A percentile compares a stretch with the other conserved stretches of the same genome.
Evolutionary conservation across 352 stramenopile species (phyloP).

Genomic region (Pythium rishiriense): DNA sequence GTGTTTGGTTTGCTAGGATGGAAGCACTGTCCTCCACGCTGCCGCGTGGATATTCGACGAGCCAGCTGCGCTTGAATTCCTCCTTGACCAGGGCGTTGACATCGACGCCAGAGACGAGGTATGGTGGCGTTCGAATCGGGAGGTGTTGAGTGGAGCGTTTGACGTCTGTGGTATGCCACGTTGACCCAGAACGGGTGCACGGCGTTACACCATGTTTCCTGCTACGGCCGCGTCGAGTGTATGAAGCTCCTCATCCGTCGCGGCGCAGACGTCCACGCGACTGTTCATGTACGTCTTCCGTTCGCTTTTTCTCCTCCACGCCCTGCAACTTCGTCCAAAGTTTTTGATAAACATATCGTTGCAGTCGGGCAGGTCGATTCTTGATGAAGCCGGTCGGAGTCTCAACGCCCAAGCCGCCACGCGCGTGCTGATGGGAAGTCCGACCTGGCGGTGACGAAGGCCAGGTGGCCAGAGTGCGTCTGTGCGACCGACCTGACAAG

Average conservation of each 20-base stretch:
- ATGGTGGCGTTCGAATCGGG: background rate
- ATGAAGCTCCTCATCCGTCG: background rate
- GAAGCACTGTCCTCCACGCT: background rate
- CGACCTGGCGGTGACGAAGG: no score
- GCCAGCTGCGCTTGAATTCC: background rate
- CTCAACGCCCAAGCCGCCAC: background rate
- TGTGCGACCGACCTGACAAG: no score
- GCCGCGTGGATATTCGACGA: background rate
- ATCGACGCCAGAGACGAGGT: conserved; percentile 1
- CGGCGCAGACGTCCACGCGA: conserved; percentile 1
- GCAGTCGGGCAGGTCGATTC: background rate
- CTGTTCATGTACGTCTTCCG: background rate
- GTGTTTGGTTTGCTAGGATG: background rate
- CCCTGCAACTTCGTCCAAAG: no score
- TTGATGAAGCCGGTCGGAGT: background rate
- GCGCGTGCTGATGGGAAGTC: background rate
- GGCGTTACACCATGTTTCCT: background rate
- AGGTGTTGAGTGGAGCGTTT: background rate
- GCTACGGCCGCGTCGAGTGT: background rate
- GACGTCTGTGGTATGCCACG: background rate
- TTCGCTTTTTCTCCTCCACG: no score
- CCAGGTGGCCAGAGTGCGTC: no score
- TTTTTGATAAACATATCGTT: no score
- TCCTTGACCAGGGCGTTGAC: background rate
- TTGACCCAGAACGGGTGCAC: background rate